These are phyloP conservation scores for Neurospora africana DNA, from an alignment of 495 filamentous ascomycete species.

Conservation along the genomic window DNA sequence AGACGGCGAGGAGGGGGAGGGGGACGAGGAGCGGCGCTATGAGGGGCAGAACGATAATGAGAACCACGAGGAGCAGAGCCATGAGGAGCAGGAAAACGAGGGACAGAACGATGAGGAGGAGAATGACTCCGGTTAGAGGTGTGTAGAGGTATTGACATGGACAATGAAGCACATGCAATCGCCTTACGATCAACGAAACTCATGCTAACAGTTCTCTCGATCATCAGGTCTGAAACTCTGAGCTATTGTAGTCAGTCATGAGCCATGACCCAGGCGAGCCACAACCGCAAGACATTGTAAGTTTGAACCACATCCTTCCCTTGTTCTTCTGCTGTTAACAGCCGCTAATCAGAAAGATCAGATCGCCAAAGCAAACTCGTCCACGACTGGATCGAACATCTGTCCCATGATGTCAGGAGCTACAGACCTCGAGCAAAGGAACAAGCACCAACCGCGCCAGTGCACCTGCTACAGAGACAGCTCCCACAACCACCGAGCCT, in stretches of 20 bases:
- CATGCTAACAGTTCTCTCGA: neutral
- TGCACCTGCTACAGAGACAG: too few species aligned
- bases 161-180: neutral
- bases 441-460: too few species aligned
- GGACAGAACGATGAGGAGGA: neutral
- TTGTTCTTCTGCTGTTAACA: neutral
- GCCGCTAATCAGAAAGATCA: neutral
- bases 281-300: neutral
- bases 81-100: neutral
- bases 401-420: too few species aligned
- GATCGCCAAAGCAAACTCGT: neutral
- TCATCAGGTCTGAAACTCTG: too few species aligned
- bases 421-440: too few species aligned
- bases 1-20: neutral
- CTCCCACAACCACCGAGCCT: too few species aligned
- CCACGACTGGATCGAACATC: too few species aligned
- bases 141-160: too few species aligned
- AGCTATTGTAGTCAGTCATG: too few species aligned
- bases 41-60: neutral
- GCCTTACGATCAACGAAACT: too few species aligned
- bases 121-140: neutral
- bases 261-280: neutral
- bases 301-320: neutral
- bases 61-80: accelerated
- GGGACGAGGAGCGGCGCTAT: accelerated